These are phyloP conservation scores for Citrus maxima DNA, from an alignment of 345 rosid species.

Conservation along the genomic window DNA sequence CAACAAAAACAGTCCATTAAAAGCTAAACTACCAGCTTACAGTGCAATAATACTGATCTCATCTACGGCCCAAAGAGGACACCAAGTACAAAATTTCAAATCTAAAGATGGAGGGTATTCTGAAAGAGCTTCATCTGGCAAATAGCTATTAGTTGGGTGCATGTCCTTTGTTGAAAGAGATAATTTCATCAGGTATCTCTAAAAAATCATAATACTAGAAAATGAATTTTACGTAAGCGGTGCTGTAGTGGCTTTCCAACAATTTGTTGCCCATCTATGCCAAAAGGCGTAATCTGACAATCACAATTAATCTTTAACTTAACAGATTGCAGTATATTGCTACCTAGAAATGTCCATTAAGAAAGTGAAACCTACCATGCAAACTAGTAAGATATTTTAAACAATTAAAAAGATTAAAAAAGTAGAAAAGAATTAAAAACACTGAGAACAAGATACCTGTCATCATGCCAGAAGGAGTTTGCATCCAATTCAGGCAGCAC, in stretches of 20 bases:
- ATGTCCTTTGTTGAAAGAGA: no score
- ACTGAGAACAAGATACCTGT: constrained; percentile 52
- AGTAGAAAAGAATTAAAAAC: neutral
- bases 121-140: no score
- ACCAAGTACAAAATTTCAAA: neutral
- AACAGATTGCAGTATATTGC: neutral
- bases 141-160: no score
- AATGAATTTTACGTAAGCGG: neutral
- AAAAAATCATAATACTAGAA: neutral
- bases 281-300: neutral
- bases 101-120: no score
- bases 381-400: neutral
- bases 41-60: neutral
- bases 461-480: constrained; percentile 99
- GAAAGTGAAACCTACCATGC: neutral
- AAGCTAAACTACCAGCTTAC: neutral
- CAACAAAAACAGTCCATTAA: neutral
- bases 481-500: constrained; percentile 97
- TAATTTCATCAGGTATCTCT: no score
- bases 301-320: neutral
- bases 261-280: neutral
- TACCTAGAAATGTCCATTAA: neutral
- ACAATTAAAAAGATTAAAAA: neutral
- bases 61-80: neutral
- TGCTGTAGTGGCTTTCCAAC: neutral